Evolutionary conservation across 495 filamentous ascomycete species (phyloP).

Genomic region (Amphirosellinia nigrospora): DNA sequence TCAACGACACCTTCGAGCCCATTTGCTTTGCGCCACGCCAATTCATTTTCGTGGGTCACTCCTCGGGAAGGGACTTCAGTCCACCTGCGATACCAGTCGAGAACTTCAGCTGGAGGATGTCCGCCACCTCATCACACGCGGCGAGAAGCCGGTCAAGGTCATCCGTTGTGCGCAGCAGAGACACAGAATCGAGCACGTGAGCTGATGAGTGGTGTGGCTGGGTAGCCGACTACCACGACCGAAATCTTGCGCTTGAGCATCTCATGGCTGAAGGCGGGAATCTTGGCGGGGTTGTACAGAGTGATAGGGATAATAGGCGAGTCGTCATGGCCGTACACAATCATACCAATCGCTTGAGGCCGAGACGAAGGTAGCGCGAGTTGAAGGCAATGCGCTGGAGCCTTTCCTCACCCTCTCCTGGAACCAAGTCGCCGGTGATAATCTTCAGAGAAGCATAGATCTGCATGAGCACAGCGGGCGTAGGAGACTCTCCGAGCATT

Average conservation of each 20-base stretch:
- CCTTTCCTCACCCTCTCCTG: slow-evolving; percentile 94
- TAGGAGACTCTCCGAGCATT: slow-evolving; percentile 85
- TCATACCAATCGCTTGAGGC: slow-evolving; percentile 95
- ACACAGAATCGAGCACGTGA: slow-evolving; percentile 96
- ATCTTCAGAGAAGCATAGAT: slow-evolving; percentile 84
- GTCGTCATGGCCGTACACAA: slow-evolving; percentile 96
- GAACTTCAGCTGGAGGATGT: slow-evolving; percentile 93
- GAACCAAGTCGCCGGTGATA: slow-evolving; percentile 84
- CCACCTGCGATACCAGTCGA: slow-evolving; percentile 93
- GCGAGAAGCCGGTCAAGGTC: slow-evolving; percentile 89
- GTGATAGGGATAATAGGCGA: slow-evolving; percentile 94
- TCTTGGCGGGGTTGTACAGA: slow-evolving; percentile 96
- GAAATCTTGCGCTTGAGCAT: slow-evolving; percentile 98
- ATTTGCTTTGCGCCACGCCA: slow-evolving; percentile 63
- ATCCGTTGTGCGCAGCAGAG: slow-evolving; percentile 91
- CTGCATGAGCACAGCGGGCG: slow-evolving; percentile 86
- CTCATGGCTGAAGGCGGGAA: slow-evolving; percentile 96
- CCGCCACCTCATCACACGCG: slow-evolving; percentile 92
- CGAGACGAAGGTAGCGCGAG: slow-evolving; percentile 94
- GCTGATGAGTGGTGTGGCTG: slow-evolving; percentile 93
- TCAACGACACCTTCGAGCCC: slow-evolving; percentile 56
- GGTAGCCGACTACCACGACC: slow-evolving; percentile 97
- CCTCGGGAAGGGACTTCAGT: slow-evolving; percentile 72
- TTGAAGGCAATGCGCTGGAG: slow-evolving; percentile 98
- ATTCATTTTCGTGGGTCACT: slow-evolving; percentile 72